These are phyloP conservation scores for Solanum microdontum DNA, from an alignment of 257 asterid genomes.

Conservation along the genomic window DNA sequence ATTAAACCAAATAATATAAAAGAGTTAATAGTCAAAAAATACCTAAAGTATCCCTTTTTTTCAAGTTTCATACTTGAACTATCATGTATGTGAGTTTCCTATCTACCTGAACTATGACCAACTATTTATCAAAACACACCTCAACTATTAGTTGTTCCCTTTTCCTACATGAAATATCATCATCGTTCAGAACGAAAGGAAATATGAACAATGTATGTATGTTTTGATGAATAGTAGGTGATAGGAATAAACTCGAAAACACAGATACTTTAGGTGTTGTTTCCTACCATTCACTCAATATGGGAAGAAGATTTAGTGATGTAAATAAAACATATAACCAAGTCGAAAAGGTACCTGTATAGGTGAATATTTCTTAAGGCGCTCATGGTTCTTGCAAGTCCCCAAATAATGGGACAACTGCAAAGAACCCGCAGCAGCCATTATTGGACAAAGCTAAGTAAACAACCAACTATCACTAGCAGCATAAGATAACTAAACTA, in stretches of 20 bases:
- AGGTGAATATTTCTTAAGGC: conserved; percentile 12
- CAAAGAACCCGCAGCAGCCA: conserved; percentile 64
- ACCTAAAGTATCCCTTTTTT: neutral
- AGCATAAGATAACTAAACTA: conserved; percentile 6
- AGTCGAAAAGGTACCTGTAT: conserved; percentile 1
- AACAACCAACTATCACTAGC: neutral
- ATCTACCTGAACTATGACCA: neutral
- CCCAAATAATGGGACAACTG: conserved; percentile 56
- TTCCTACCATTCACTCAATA: neutral
- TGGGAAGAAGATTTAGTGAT: neutral
- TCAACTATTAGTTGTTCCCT: neutral
- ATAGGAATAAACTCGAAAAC: neutral
- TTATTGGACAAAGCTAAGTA: conserved; percentile 9
- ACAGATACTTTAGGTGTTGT: neutral
- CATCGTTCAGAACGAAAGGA: neutral
- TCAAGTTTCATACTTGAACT: neutral
- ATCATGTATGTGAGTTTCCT: neutral
- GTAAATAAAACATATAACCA: conserved; percentile 16
- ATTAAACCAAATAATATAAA: neutral
- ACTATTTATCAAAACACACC: neutral
- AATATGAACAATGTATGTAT: neutral
- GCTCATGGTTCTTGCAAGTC: conserved; percentile 42
- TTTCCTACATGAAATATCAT: neutral
- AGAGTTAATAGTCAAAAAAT: neutral
- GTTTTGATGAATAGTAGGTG: neutral